Conservation (phyloP, 495 filamentous ascomycete species). For the Haplographium delicatum region DNA sequence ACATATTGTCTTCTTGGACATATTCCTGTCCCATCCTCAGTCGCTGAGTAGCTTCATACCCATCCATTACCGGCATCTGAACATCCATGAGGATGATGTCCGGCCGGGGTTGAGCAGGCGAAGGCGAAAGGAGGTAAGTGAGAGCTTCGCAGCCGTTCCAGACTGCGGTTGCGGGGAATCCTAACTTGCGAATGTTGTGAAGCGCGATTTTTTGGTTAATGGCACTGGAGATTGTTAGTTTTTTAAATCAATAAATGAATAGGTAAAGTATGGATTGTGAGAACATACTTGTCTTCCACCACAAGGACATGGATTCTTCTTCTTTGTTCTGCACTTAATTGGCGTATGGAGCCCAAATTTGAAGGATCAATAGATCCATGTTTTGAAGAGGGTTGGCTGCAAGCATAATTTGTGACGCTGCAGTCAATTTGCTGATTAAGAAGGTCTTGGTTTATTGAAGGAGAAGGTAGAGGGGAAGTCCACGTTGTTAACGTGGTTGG, state of each 20-base stretch:
- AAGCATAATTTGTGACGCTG: constrained; percentile 21
- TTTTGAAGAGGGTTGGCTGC: constrained; percentile 16
- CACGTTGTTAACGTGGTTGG: constrained; percentile 31
- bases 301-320: constrained; percentile 56
- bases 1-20: constrained; percentile 36
- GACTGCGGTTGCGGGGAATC: constrained; percentile 61
- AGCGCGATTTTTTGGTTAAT: constrained; percentile 75
- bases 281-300: constrained; percentile 67
- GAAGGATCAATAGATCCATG: neutral
- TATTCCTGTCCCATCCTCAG: constrained; percentile 56
- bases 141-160: constrained; percentile 74
- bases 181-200: constrained; percentile 64
- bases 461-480: constrained; percentile 19
- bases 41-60: constrained; percentile 65
- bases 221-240: constrained; percentile 33
- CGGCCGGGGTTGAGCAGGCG: constrained; percentile 38
- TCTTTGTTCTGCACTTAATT: constrained; percentile 39
- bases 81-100: constrained; percentile 82
- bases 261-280: neutral
- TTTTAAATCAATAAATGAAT: constrained; percentile 5
- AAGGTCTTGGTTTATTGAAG: constrained; percentile 27
- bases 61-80: constrained; percentile 79
- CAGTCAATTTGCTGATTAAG: constrained; percentile 29
- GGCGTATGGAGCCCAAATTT: constrained; percentile 8
- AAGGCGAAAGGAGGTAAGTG: constrained; percentile 47